A percentile compares a stretch with the other conserved stretches of the same genome.
phyloP scores from a whole-genome alignment of 805 yeast species.

The Teunomyces pallodes region DNA sequence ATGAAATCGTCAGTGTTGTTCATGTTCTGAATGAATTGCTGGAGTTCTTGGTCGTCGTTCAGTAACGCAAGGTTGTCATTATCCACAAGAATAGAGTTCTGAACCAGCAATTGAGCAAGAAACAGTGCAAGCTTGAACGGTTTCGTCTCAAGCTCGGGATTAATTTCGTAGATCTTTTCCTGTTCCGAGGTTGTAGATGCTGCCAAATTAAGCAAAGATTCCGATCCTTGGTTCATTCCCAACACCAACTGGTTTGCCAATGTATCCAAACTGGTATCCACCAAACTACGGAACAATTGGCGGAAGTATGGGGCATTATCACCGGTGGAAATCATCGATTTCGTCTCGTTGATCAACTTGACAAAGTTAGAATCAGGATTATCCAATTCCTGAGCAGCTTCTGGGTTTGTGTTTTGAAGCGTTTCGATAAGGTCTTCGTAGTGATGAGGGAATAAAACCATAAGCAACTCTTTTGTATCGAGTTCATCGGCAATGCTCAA shows the following conservation, averaged over 20 bases:
- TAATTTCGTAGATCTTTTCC: conserved; percentile 18
- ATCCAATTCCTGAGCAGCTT: conserved; percentile 36
- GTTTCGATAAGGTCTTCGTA: conserved; percentile 43
- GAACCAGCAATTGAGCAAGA: conserved; percentile 66
- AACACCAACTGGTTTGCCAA: conserved; percentile 32
- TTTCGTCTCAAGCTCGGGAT: conserved; percentile 9
- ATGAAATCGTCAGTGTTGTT: conserved; percentile 19
- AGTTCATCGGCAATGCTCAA: conserved; percentile 14
- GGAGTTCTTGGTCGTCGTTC: conserved; percentile 4
- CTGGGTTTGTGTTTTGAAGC: conserved; percentile 47
- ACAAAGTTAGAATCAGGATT: conserved; percentile 34
- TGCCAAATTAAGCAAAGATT: conserved; percentile 8
- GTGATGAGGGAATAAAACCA: conserved; percentile 30
- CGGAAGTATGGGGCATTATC: conserved; percentile 22
- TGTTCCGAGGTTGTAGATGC: conserved; percentile 12
- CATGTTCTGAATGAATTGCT: conserved; percentile 41
- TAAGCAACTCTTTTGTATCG: conserved; percentile 11
- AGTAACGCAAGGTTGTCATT: conserved; percentile 26
- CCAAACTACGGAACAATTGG: conserved; percentile 31
- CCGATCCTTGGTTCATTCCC: conserved; percentile 20
- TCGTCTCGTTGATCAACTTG: conserved; percentile 46
- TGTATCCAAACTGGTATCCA: conserved; percentile 33
- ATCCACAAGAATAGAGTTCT: conserved; percentile 52
- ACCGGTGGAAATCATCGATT: conserved; percentile 33
- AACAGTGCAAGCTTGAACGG: conserved; percentile 60